Conservation (phyloP, 441 rosid genomes). For the Monsonia emarginata region DNA sequence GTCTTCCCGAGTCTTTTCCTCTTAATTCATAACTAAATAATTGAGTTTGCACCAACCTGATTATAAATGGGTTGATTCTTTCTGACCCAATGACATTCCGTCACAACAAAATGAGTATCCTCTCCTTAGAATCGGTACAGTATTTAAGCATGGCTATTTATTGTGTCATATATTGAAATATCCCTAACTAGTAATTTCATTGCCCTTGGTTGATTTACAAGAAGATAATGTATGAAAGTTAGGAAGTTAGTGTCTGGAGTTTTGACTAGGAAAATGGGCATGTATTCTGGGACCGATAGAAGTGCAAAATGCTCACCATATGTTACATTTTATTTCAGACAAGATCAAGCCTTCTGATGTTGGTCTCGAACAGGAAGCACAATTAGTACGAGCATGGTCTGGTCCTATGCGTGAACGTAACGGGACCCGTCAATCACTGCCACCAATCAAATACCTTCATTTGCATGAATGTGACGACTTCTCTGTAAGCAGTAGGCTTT, state of each 20-base stretch:
- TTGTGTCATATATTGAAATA: no score
- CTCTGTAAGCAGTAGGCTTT: constrained; percentile 54
- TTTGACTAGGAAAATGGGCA: background rate
- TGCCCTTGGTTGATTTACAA: no score
- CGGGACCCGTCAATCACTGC: constrained; percentile 36
- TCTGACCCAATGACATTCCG: no score
- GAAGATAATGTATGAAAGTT: background rate
- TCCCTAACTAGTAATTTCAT: no score
- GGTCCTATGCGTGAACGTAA: constrained; percentile 42
- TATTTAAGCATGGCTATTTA: no score
- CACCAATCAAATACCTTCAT: constrained; percentile 74
- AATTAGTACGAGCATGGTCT: constrained; percentile 58
- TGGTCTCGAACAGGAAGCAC: constrained; percentile 95
- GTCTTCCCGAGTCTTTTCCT: no score
- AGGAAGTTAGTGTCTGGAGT: background rate
- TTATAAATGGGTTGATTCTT: no score
- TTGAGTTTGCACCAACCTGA: no score
- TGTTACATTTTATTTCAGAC: constrained; percentile 40
- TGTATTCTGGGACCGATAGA: background rate
- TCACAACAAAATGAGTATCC: no score
- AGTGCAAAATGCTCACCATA: constrained; percentile 8
- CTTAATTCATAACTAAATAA: no score
- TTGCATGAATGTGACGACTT: constrained; percentile 87
- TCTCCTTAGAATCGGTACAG: no score
- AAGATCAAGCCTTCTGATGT: constrained; percentile 92